Evolutionary conservation across 257 asterid genomes (phyloP).

Genomic region (Nicotiana knightiana): DNA sequence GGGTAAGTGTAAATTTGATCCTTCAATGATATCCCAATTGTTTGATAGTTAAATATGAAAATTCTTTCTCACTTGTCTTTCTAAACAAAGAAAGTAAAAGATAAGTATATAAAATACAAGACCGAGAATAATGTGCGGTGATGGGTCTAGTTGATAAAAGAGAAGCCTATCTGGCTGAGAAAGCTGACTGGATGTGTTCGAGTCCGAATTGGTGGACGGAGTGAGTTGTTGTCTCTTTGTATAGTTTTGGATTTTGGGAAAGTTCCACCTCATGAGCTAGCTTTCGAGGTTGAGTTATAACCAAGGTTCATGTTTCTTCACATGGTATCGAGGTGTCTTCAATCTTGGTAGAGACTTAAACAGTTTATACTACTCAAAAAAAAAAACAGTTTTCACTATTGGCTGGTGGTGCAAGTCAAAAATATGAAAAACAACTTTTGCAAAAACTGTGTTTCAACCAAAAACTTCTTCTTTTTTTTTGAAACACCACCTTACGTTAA

Average conservation of each 20-base stretch:
- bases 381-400: no score
- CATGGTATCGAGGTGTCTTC: no score
- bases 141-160: background rate
- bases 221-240: background rate
- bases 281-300: no score
- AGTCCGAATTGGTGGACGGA: background rate
- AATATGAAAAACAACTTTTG: background rate
- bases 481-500: background rate
- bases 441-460: background rate
- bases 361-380: no score
- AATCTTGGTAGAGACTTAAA: no score
- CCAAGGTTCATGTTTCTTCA: no score
- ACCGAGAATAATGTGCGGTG: background rate
- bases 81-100: background rate
- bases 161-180: background rate
- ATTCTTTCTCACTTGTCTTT: background rate
- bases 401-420: background rate
- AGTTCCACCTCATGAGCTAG: background rate
- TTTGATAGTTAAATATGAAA: no score
- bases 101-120: background rate
- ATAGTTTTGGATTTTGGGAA: background rate
- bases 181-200: background rate
- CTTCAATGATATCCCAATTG: background rate
- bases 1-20: background rate
- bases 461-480: background rate